phyloP scores from a whole-genome alignment of 1,284 basidiomycete genomes.

The Cutaneotrichosporon sp. region DNA sequence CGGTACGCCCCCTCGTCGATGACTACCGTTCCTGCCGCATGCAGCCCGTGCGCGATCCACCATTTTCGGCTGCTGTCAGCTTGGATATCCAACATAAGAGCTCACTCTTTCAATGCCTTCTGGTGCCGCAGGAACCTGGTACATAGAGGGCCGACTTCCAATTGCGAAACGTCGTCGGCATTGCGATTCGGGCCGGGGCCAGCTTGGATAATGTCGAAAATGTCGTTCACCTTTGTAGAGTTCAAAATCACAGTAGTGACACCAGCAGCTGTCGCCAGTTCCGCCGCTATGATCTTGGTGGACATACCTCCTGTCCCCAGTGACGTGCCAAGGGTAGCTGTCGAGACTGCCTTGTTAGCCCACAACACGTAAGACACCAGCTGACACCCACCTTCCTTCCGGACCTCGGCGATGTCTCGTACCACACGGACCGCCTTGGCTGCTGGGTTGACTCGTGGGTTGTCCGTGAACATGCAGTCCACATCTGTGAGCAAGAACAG shows the following conservation, averaged over 20 bases:
- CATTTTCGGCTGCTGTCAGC: slow-evolving; percentile 61
- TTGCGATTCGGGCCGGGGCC: slow-evolving; percentile 36
- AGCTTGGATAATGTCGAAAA: slow-evolving; percentile 71
- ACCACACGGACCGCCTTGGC: slow-evolving; percentile 80
- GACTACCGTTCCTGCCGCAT: slow-evolving; percentile 78
- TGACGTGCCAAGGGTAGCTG: slow-evolving; percentile 81
- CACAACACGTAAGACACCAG: no score
- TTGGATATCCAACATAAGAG: neutral
- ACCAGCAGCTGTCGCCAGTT: slow-evolving; percentile 92
- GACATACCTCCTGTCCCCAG: slow-evolving; percentile 99
- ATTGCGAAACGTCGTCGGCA: slow-evolving; percentile 23
- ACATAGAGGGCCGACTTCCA: slow-evolving; percentile 56
- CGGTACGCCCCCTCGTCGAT: slow-evolving; percentile 77
- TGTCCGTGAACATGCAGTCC: slow-evolving; percentile 85
- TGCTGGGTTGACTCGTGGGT: slow-evolving; percentile 81
- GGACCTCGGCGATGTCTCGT: slow-evolving; percentile 72
- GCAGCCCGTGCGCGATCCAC: slow-evolving; percentile 91
- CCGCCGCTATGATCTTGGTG: slow-evolving; percentile 96
- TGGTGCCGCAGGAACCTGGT: slow-evolving; percentile 78
- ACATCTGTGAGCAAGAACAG: slow-evolving; percentile 96
- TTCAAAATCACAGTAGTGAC: slow-evolving; percentile 90
- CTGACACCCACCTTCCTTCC: slow-evolving; percentile 61
- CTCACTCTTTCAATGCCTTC: slow-evolving; percentile 66
- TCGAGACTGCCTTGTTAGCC: slow-evolving; percentile 64
- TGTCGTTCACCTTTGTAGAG: slow-evolving; percentile 70